Conservation (phyloP, 139 green algal genomes). For the Asterochloris sp. region DNA sequence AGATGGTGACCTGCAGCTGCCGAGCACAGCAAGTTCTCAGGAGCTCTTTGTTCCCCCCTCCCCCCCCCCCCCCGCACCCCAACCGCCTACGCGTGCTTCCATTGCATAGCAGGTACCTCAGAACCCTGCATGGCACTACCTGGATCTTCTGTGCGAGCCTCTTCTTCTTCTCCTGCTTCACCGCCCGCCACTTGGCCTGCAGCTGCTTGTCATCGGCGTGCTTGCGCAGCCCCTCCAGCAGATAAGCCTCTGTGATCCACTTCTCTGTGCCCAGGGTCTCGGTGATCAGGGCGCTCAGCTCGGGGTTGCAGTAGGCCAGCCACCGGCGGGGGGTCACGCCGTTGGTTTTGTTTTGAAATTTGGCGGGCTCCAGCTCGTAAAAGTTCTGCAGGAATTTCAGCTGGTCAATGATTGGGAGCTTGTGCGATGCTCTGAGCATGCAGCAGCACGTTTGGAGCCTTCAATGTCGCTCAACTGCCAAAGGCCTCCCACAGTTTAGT, state of each 20-base stretch:
- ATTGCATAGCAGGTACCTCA: too few relatives aligned
- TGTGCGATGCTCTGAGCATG: neutral
- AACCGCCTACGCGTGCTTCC: too few relatives aligned
- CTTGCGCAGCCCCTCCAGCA: constrained; percentile 58
- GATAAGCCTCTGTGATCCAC: constrained; percentile 59
- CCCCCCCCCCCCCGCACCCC: too few relatives aligned
- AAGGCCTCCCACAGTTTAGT: too few relatives aligned
- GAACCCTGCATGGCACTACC: constrained; percentile 1
- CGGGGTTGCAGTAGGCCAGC: constrained; percentile 85
- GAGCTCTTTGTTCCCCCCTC: too few relatives aligned
- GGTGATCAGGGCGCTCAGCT: constrained; percentile 61
- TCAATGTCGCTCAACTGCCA: too few relatives aligned
- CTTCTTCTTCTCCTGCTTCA: constrained; percentile 87
- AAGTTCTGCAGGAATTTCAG: constrained; percentile 58
- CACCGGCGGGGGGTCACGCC: constrained; percentile 95
- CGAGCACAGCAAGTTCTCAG: too few relatives aligned
- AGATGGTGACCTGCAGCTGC: too few relatives aligned
- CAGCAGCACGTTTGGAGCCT: neutral
- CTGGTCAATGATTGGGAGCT: neutral
- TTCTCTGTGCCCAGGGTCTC: constrained; percentile 64
- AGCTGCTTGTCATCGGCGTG: constrained; percentile 79
- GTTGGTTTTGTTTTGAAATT: constrained; percentile 99
- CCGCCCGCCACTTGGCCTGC: constrained; percentile 73
- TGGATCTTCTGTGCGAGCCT: constrained; percentile 71
- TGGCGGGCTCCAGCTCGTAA: constrained; percentile 69